These are phyloP conservation scores for Echeveria elegans DNA, from an alignment of 164 flowering plant species.

Conservation along the genomic window DNA sequence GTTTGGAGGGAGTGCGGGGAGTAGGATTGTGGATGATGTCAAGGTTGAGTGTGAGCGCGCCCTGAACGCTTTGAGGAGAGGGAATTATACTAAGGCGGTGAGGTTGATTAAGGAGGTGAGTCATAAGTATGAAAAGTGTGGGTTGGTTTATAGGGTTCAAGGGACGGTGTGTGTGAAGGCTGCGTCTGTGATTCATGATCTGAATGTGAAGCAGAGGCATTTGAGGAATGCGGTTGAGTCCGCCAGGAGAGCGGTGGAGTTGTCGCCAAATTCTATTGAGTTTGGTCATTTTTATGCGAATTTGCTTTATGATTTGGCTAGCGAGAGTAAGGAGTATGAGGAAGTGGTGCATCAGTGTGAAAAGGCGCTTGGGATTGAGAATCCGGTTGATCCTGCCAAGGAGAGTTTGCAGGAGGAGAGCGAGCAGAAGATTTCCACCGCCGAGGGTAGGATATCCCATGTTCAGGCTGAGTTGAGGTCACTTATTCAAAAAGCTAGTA, in stretches of 20 bases:
- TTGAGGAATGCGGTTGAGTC: slow-evolving; percentile 59
- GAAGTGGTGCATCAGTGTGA: slow-evolving; percentile 82
- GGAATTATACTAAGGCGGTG: slow-evolving; percentile 79
- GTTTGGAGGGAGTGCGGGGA: background rate
- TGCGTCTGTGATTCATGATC: slow-evolving; percentile 65
- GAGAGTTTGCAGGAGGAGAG: slow-evolving; percentile 84
- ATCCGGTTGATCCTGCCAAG: slow-evolving; percentile 78
- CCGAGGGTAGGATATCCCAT: slow-evolving; percentile 50
- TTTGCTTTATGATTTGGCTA: slow-evolving; percentile 63
- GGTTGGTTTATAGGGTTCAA: slow-evolving; percentile 61
- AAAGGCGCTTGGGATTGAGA: slow-evolving; percentile 57
- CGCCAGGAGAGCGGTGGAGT: slow-evolving; percentile 45
- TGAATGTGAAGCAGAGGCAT: slow-evolving; percentile 50
- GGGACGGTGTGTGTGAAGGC: slow-evolving; percentile 67
- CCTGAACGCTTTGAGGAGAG: slow-evolving; percentile 61
- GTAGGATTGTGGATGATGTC: too few relatives aligned
- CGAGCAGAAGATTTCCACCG: slow-evolving; percentile 45
- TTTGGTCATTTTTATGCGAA: slow-evolving; percentile 79
- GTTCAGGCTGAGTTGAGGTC: slow-evolving; percentile 58
- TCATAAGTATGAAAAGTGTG: slow-evolving; percentile 28
- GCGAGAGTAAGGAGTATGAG: slow-evolving; percentile 60
- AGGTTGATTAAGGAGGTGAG: slow-evolving; percentile 73
- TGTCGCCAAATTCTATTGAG: slow-evolving; percentile 78
- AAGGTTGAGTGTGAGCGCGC: slow-evolving; percentile 79
- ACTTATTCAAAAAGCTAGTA: slow-evolving; percentile 62